phyloP scores from a whole-genome alignment of 148 eudicot genomes.

The Spergularia bocconei region DNA sequence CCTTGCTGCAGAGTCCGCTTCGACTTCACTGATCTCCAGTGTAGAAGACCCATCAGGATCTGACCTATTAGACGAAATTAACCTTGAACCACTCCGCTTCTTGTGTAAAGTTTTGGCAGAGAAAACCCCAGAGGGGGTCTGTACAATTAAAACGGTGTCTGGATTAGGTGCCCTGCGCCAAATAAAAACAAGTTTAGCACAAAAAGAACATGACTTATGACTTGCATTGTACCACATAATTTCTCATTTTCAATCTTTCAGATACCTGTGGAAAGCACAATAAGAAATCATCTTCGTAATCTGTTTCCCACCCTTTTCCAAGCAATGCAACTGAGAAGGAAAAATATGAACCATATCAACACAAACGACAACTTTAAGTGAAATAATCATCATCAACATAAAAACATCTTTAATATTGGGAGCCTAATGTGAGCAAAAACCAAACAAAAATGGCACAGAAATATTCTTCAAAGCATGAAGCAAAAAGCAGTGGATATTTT shows the following conservation, averaged over 20 bases:
- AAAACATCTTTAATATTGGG: conserved; percentile 1
- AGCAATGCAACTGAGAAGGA: conserved; percentile 65
- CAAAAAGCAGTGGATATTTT: background rate
- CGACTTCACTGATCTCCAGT: conserved; percentile 47
- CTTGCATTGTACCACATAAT: conserved; percentile 1
- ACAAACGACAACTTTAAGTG: background rate
- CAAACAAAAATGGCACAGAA: too few species aligned
- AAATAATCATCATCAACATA: background rate
- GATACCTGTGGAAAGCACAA: conserved; percentile 93
- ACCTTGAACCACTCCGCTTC: conserved; percentile 66
- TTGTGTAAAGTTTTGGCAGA: conserved; percentile 73
- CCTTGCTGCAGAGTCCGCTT: conserved; percentile 86
- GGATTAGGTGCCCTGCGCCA: conserved; percentile 90
- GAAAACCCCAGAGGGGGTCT: conserved; percentile 76
- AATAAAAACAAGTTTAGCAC: conserved; percentile 20
- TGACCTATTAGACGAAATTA: conserved; percentile 70
- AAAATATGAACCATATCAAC: conserved; percentile 10
- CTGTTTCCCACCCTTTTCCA: conserved; percentile 90
- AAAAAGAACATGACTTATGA: background rate
- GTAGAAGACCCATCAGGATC: conserved; percentile 48
- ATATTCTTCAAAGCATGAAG: conserved; percentile 6
- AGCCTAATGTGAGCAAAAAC: background rate
- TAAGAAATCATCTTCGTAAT: conserved; percentile 90
- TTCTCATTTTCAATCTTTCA: background rate
- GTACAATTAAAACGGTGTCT: conserved; percentile 82